Base-by-base conservation (phyloP, 2,329 filamentous ascomycete species). In the Cadophora gregata region DNA sequence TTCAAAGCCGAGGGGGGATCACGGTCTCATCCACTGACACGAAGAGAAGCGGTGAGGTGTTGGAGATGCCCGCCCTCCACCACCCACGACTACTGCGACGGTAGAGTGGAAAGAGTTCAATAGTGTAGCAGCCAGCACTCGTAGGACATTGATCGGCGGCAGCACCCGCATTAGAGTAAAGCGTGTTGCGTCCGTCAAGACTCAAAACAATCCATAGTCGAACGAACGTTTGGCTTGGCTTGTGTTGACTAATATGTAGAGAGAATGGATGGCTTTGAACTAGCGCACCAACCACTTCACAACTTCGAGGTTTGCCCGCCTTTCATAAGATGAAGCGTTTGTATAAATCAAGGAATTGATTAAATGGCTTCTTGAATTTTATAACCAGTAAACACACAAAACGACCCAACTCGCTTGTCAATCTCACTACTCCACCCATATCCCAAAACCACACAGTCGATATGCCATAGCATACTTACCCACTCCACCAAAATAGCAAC, bases 171-270 rank as follows among this genome's bases (percentile, higher is more conserved):
- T 36, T 36, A 53, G 50, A 53, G 14, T 53, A 27, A 6, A 53
- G 16, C 14, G 14, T 12, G 27, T 25, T 53, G 14, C 19, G 50
- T 53, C 50, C 50, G 50, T 53, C 25, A 7, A 51, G 7, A 36
- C 7, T 36, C 29, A 21, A 56, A n/a, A 31, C 53, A 33, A 36
- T 12, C 24, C 42, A 21, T 8, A 47, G 42, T 47, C 42, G 19
- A 47, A 47, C 48, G 48, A 51, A 51, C 48, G 12, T 29, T 29
- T 29, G 25, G 48, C 48, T 51, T 51, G 48, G 48, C 48, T 51
- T 16, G 25, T 29, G 25, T 27, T 19, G 12, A 29, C 21, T 27
- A 10, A 29, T n/a, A 4, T 7, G 48, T 29, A 19, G 48, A 47
- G 19, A n/a, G 19, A 19, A 29, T 3, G 19, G 48, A 51, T 51